Base-by-base conservation (phyloP, 192 early-diverging fungal species). In the Coemansia sp. region DNA sequence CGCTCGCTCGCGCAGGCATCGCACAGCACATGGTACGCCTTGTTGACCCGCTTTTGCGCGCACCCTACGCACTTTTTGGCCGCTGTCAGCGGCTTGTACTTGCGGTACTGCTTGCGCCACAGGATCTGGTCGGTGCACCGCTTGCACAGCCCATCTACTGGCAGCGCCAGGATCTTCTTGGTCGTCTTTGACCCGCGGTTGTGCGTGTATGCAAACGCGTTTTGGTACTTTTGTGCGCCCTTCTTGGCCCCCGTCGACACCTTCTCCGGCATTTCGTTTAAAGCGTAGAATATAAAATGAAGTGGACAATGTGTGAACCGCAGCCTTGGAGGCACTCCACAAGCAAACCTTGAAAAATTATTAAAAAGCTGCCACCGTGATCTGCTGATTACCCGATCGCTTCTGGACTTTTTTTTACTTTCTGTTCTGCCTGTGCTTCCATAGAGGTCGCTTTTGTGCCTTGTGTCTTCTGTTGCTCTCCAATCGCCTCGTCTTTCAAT, bases 11-110 rank as follows among this genome's bases (percentile, higher is more conserved):
- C 91, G 68, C 96, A 99, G 37, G 83, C 83, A 63, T 88, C 81
- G 80, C 96, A 99, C 3, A 95, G 67, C 13, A 96, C 87, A 79
- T 97, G 96, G 74, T 99, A 99, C 15, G 94, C 94, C 59, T 96
- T 91, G 55, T 84, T 89, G 62, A 99, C 84, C 14, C 83, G 81
- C 65, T 92, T 93, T 69, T 89, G 83, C 44, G 88, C 55, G 73
- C 96, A 99, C 18, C 33, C 9, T 25, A 70, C 69, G 53, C 72
- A 99, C 62, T 89, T 93, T 73, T 94, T 94, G 53, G 89, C 83
- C 21, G 81, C 82, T 19, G 93, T 93, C 64, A 99, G 83, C 34
- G 94, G 92, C 83, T 97, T 99, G 81, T 99, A 99, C 77, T 97
- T 94, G 69, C 87, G 87, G 82, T 91, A 93, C 73, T 91, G 89